phyloP scores from a whole-genome alignment of 805 yeast genomes.

The Isabelozyma heimii region DNA sequence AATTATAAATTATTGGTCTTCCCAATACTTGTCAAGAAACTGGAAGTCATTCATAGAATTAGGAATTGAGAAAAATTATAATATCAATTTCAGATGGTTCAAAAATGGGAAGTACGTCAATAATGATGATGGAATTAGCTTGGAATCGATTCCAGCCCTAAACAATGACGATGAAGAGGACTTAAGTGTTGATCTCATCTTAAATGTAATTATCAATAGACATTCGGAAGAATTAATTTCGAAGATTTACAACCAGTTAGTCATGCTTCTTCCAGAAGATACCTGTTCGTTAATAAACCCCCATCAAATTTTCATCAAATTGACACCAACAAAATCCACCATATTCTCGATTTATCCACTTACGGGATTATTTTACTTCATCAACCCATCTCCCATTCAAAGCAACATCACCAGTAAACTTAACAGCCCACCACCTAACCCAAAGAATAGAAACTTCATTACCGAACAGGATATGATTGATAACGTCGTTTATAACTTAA shows the following conservation, averaged over 20 bases:
- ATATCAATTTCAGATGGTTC: constrained; percentile 60
- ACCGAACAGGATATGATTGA: constrained; percentile 30
- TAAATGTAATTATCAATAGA: constrained; percentile 35
- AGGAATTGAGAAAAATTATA: constrained; percentile 49
- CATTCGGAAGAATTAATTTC: constrained; percentile 35
- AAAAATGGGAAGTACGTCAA: constrained; percentile 47
- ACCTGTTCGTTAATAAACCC: constrained; percentile 18
- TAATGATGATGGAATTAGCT: constrained; percentile 2
- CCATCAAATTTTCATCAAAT: constrained; percentile 32
- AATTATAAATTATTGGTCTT: constrained; percentile 60
- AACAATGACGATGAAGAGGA: constrained; percentile 22
- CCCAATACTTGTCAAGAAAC: constrained; percentile 41
- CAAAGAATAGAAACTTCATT: constrained; percentile 17
- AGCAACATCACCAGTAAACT: constrained; percentile 27
- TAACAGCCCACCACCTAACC: constrained; percentile 19
- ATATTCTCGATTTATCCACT: constrained; percentile 39
- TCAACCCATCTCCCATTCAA: constrained; percentile 38
- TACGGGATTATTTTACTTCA: constrained; percentile 39
- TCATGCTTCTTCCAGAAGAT: constrained; percentile 9
- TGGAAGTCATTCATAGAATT: constrained; percentile 58
- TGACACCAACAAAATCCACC: constrained; percentile 29
- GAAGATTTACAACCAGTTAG: constrained; percentile 15
- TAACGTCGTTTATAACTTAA: constrained; percentile 31
- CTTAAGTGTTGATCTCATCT: constrained; percentile 32
- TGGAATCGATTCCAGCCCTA: not conserved